Percentiles rank a stretch among this genome's conserved stretches.
These are phyloP conservation scores for Sordaria brevicollis DNA, from an alignment of 495 filamentous ascomycete species.

Conservation along the genomic window DNA sequence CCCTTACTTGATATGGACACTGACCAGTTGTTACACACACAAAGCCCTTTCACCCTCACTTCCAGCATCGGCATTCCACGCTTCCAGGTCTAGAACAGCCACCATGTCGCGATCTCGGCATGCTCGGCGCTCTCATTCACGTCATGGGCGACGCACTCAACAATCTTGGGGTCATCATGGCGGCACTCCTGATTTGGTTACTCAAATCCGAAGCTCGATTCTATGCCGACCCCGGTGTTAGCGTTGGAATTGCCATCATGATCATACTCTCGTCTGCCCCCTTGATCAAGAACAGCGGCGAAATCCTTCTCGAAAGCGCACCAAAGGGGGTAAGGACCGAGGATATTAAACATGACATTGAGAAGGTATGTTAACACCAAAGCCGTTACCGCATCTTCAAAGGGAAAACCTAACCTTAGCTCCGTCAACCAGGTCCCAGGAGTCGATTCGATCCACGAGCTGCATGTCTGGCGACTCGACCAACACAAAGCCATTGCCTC, in stretches of 20 bases:
- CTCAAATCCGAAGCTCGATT: constrained; percentile 38
- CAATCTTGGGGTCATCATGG: constrained; percentile 83
- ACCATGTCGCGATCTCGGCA: constrained; percentile 62
- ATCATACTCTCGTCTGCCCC: constrained; percentile 81
- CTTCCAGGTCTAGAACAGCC: constrained; percentile 8
- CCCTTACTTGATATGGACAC: constrained; percentile 40
- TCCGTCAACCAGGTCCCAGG: constrained; percentile 48
- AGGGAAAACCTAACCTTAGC: neutral
- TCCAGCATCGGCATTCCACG: constrained; percentile 42
- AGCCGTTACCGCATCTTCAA: no score
- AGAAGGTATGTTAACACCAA: constrained; percentile 29
- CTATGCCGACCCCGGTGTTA: constrained; percentile 79
- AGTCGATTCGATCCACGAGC: constrained; percentile 72
- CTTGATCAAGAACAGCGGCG: constrained; percentile 76
- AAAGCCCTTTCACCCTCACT: constrained; percentile 47
- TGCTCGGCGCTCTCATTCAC: constrained; percentile 86
- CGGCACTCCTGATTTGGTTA: constrained; percentile 78
- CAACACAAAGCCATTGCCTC: constrained; percentile 84
- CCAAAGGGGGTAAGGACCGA: constrained; percentile 66
- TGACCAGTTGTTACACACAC: constrained; percentile 39
- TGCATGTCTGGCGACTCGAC: constrained; percentile 89
- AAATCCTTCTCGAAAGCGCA: constrained; percentile 81
- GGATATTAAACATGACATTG: constrained; percentile 82
- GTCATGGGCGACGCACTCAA: constrained; percentile 86
- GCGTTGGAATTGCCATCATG: constrained; percentile 76